Evolutionary conservation across 495 filamentous ascomycete genomes (phyloP).

Genomic region (Neurospora africana): DNA sequence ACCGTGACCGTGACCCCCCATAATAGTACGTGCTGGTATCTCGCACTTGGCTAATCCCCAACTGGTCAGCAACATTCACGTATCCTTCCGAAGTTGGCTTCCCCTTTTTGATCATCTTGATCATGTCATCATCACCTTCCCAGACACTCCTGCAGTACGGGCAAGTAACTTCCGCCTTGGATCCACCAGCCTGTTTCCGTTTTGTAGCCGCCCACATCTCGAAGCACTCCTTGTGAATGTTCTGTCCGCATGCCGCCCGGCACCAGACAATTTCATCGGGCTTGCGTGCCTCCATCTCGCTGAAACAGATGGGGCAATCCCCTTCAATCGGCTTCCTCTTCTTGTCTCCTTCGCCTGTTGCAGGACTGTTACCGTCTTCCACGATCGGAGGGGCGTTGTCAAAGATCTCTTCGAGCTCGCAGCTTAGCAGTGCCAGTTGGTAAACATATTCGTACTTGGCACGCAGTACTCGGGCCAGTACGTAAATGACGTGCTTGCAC

Average conservation of each 20-base stretch:
- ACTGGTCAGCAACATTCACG: slow-evolving; percentile 51
- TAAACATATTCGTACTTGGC: slow-evolving; percentile 55
- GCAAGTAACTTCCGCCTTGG: slow-evolving; percentile 44
- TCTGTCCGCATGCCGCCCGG: slow-evolving; percentile 63
- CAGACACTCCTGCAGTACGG: slow-evolving; percentile 52
- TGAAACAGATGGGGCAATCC: slow-evolving; percentile 74
- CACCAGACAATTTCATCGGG: slow-evolving; percentile 57
- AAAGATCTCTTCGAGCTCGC: slow-evolving; percentile 56
- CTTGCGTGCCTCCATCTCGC: slow-evolving; percentile 44
- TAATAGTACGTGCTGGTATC: background rate
- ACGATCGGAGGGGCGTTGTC: slow-evolving; percentile 34
- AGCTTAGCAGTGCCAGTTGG: slow-evolving; percentile 59
- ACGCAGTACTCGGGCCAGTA: slow-evolving; percentile 54
- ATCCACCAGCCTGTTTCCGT: slow-evolving; percentile 13
- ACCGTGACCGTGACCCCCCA: background rate
- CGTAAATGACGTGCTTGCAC: slow-evolving; percentile 54
- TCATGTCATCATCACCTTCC: slow-evolving; percentile 40
- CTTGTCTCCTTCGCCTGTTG: slow-evolving; percentile 7
- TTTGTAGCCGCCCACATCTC: slow-evolving; percentile 57
- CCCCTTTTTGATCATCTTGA: slow-evolving; percentile 38
- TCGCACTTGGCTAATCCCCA: slow-evolving; percentile 42
- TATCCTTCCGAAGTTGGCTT: slow-evolving; percentile 47
- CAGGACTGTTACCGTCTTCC: slow-evolving; percentile 1
- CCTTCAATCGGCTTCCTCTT: slow-evolving; percentile 48
- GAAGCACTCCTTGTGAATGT: slow-evolving; percentile 65